These are phyloP conservation scores for Alternaria solani DNA, from an alignment of 2,329 filamentous ascomycete genomes.

Conservation along the genomic window DNA sequence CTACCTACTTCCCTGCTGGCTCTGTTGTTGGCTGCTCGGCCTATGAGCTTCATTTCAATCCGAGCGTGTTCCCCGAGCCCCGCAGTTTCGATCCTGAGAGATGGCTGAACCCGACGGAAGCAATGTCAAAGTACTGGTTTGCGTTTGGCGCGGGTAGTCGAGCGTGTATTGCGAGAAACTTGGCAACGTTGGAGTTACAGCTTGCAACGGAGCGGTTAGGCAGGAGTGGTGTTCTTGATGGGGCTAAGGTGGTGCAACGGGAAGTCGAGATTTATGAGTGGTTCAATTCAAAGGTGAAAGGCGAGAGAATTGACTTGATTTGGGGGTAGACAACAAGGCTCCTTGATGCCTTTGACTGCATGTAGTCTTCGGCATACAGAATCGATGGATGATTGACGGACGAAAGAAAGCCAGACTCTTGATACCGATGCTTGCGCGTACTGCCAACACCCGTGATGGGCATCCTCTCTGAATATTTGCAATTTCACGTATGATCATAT, in stretches of 20 bases:
- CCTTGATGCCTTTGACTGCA: neutral
- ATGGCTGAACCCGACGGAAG: constrained; percentile 43
- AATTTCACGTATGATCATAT: neutral
- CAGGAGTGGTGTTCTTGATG: constrained; percentile 54
- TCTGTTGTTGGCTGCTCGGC: constrained; percentile 40
- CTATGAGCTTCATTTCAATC: constrained; percentile 39
- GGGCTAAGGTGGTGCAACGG: constrained; percentile 52
- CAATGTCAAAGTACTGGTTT: constrained; percentile 46
- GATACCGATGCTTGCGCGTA: neutral
- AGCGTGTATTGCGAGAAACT: constrained; percentile 43
- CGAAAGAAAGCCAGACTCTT: neutral
- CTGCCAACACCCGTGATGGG: neutral
- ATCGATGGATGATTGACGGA: neutral
- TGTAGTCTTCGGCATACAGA: neutral
- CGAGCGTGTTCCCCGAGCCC: constrained; percentile 28
- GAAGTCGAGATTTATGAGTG: constrained; percentile 63
- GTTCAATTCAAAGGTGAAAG: constrained; percentile 64
- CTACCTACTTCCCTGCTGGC: constrained; percentile 32
- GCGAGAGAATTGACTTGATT: constrained; percentile 56
- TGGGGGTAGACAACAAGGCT: constrained; percentile 18
- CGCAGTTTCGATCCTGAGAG: constrained; percentile 34
- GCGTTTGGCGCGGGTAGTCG: constrained; percentile 44
- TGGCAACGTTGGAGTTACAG: constrained; percentile 41
- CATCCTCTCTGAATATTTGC: neutral
- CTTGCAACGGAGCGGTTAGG: constrained; percentile 53